Base-by-base conservation (phyloP, 73 alveolate species). In the Paramecium bursaria region DNA sequence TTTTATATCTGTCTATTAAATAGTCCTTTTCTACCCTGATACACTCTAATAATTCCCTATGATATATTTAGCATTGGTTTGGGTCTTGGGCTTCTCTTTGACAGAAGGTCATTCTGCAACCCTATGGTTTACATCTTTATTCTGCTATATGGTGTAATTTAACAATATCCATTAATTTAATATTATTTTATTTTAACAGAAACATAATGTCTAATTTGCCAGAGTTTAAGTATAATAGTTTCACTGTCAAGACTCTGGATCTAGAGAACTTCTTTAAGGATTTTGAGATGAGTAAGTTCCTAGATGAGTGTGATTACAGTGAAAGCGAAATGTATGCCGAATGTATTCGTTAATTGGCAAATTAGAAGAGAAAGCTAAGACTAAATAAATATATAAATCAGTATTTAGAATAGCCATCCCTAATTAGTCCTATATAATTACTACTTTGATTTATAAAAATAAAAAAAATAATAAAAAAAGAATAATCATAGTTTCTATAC, bases 121-220 rank as follows among this genome's bases (percentile, higher is more conserved):
- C 82, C 5, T 39, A 26, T 35, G 82, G 82, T 67, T 67, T 67
- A 21, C 82, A 67, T 42, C 82, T 67, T 21, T 67, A 39, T 67
- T 67, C 82, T 39, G 82, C 82, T 35, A 67, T 30, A 67, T 67
- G 82, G 10, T 67, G 82, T n/a, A 67, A 42, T 67, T 47, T 67
- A 13, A 67, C 82, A 17, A 13, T 67, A 42, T 67, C 61, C 82
- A 67, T 67, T 35, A 4, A 14, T 35, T 15, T 39, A 39, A 33
- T 21, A 14, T 1, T 67, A 30, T 30, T 26, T 23, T 57, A 30
- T 55, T 57, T 67, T 57, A 67, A 67, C 82, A 67, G 82, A 67
- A 67, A 67, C 82, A 67, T 67, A 39, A 42, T 67, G n/a, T 67
- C 82, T 42, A 67, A 67, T 67, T 67, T 67, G 50, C 82, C 82